These are phyloP conservation scores for Amanita brunnescens DNA, from an alignment of 768 basidiomycete species.

Conservation along the genomic window DNA sequence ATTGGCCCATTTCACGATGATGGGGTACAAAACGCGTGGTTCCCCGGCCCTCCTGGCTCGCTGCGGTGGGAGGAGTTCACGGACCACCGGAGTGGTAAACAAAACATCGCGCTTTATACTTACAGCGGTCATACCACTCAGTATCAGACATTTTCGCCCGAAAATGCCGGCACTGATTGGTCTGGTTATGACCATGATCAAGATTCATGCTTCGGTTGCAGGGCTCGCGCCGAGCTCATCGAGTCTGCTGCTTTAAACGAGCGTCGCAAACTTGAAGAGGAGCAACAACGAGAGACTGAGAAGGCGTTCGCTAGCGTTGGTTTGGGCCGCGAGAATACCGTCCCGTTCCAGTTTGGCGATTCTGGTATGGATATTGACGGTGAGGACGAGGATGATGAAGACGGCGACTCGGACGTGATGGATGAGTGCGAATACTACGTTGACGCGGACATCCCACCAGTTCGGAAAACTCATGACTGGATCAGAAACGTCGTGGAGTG, in stretches of 20 bases:
- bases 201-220: not conserved
- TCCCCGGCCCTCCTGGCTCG: conserved; percentile 23
- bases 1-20: conserved; percentile 9
- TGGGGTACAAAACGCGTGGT: conserved; percentile 32
- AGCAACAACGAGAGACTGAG: conserved; percentile 3
- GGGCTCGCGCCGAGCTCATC: not conserved
- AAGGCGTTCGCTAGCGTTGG: conserved; percentile 5
- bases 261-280: conserved; percentile 1
- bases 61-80: conserved; percentile 1
- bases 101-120: not conserved
- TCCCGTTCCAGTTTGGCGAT: conserved; percentile 14
- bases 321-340: conserved; percentile 2
- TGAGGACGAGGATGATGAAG: conserved; percentile 13
- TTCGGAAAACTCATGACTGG: conserved; percentile 15
- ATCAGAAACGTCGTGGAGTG: conserved; percentile 26
- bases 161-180: conserved; percentile 1
- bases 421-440: conserved; percentile 13
- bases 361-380: conserved; percentile 18
- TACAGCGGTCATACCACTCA: not conserved
- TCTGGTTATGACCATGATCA: conserved; percentile 6
- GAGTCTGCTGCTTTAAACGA: not conserved
- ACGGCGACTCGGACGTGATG: conserved; percentile 21
- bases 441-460: conserved; percentile 6
- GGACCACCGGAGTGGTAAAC: not conserved
- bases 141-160: not conserved